A percentile compares a stretch with the other conserved stretches of the same genome.
Evolutionary conservation across 2,329 filamentous ascomycete species (phyloP).

Genomic region (Sphaerulina vaccinii): DNA sequence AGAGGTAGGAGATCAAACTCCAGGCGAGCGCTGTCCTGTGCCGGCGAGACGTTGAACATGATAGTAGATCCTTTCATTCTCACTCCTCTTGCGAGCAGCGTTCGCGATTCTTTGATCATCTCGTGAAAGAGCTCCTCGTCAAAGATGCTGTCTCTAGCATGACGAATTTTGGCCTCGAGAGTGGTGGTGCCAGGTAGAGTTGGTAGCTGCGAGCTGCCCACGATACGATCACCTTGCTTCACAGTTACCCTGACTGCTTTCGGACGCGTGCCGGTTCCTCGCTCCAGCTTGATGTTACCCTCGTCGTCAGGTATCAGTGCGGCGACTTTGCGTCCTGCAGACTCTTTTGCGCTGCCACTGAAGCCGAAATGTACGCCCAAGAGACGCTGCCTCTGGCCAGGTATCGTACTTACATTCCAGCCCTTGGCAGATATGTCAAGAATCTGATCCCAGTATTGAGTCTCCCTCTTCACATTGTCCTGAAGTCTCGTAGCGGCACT

Average conservation of each 20-base stretch:
- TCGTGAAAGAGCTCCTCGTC: slow-evolving; percentile 90
- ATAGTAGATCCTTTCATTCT: slow-evolving; percentile 55
- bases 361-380: slow-evolving; percentile 89
- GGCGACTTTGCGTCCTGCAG: slow-evolving; percentile 72
- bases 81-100: slow-evolving; percentile 69
- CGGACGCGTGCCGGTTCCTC: slow-evolving; percentile 55
- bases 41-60: slow-evolving; percentile 25
- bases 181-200: slow-evolving; percentile 44
- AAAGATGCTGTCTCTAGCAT: slow-evolving; percentile 75
- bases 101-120: slow-evolving; percentile 75
- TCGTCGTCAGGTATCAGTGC: slow-evolving; percentile 72
- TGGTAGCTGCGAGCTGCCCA: slow-evolving; percentile 54
- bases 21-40: slow-evolving; percentile 55
- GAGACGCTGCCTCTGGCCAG: slow-evolving; percentile 39
- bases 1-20: slow-evolving; percentile 66
- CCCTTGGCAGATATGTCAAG: slow-evolving; percentile 76
- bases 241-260: slow-evolving; percentile 68
- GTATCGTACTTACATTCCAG: slow-evolving; percentile 80
- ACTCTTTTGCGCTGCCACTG: slow-evolving; percentile 64
- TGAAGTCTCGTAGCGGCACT: slow-evolving; percentile 70
- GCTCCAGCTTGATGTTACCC: slow-evolving; percentile 73
- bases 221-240: slow-evolving; percentile 55
- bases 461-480: slow-evolving; percentile 75
- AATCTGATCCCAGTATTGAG: slow-evolving; percentile 85
- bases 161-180: slow-evolving; percentile 67